Evolutionary conservation across 495 filamentous ascomycete species (phyloP), one percentile per base, ranked within the genome.

Genomic region (Daldinia caldariorum): DNA sequence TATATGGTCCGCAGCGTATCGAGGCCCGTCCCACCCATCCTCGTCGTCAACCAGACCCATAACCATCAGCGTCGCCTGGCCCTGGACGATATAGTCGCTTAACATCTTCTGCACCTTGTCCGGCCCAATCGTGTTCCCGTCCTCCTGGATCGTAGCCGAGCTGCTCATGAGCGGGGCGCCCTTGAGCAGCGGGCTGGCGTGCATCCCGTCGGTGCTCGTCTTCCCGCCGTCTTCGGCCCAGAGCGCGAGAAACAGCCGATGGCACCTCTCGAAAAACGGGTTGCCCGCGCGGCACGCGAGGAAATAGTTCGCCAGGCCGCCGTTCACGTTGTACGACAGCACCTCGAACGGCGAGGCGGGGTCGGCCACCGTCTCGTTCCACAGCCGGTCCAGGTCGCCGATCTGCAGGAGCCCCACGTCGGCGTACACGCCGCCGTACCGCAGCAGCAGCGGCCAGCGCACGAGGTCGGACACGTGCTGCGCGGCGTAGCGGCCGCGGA

Each of bases 391-490:
- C 14, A 88, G 60, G 71, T 87, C 85, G 6, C 85, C 85, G 64
- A 87, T 86, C 63, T 84, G 83, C 66, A 87, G 78, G 54, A 87
- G 58, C 0, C 85, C 85, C 0, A 84, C 85, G 66, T 88, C 85
- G 0, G 85, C 81, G 65, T 87, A 88, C 26, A 87, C 79, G 38
- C 86, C 86, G 34, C 86, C 85, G 66, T 87, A 85, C 58, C 78
- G 81, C 4, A 85, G 78, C 32, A 88, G 71, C 13, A 88, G 73
- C 50, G 86, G 86, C 58, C 75, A 86, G 22, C 86, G 82, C 14
- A 87, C 85, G 7, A 88, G 83, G 58, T 88, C 86, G 1, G 84
- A 86, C 6, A 78, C 81, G 70, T 87, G 85, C 72, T 87, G 86
- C 16, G 75, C 72, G 0, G 79, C 83, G 71, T 85, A 84, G 6